Percentiles rank a stretch among this genome's conserved stretches.
phyloP scores from a whole-genome alignment of 2,329 filamentous ascomycete species.

The Colletotrichum spaethianum region DNA sequence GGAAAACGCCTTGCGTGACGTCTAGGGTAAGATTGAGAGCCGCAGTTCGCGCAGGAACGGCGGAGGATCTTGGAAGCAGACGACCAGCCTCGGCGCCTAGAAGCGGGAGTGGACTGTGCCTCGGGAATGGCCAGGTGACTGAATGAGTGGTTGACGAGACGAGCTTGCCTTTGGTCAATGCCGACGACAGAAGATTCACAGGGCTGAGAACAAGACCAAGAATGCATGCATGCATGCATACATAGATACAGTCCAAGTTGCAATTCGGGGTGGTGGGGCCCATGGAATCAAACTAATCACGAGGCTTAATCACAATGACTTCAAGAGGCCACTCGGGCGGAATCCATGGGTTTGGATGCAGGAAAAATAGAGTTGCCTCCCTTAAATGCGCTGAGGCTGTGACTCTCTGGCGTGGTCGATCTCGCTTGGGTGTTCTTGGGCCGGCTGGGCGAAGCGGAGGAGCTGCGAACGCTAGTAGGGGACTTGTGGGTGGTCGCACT shows the following conservation, averaged over 20 bases:
- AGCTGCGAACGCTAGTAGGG: background rate
- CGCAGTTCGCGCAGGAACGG: background rate
- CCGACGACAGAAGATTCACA: background rate
- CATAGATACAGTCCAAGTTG: background rate
- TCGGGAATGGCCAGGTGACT: background rate
- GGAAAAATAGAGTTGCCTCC: background rate
- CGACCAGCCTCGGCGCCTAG: background rate
- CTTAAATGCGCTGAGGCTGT: slow-evolving; percentile 9
- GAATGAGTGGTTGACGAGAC: background rate
- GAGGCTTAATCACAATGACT: background rate
- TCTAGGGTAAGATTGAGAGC: background rate
- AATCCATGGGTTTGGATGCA: too few relatives aligned
- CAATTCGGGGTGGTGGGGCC: background rate
- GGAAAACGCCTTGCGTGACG: background rate
- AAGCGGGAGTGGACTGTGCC: background rate
- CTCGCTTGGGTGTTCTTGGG: slow-evolving; percentile 2
- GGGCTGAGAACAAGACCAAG: background rate
- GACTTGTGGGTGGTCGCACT: background rate
- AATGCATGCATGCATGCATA: background rate
- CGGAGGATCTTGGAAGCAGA: background rate
- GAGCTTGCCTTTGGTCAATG: background rate
- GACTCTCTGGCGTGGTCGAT: background rate
- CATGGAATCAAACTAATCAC: background rate
- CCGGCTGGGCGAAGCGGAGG: slow-evolving; percentile 2
- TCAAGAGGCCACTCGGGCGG: background rate